A percentile compares a stretch with the other conserved stretches of the same genome.
These are phyloP conservation scores for Cercospora brassicicola DNA, from an alignment of 2,329 filamentous ascomycete species.

Conservation along the genomic window DNA sequence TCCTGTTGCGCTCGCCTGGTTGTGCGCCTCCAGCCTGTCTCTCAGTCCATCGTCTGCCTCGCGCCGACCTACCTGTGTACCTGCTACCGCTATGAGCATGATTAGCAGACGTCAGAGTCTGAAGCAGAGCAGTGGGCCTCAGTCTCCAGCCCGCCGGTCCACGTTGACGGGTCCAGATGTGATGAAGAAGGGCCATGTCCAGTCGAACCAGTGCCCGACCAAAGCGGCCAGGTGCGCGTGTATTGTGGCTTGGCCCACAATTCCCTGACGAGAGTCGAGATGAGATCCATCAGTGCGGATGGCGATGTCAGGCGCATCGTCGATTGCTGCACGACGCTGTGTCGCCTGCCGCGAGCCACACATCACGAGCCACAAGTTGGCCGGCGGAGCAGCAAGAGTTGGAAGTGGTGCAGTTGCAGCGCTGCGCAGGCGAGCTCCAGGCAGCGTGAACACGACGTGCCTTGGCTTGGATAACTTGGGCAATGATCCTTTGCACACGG, in stretches of 20 bases:
- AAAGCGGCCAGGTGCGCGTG: not conserved
- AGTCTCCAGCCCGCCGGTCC: too few species aligned
- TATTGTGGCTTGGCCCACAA: not conserved
- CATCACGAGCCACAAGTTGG: not conserved
- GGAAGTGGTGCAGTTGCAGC: not conserved
- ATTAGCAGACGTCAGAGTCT: too few species aligned
- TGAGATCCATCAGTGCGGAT: not conserved
- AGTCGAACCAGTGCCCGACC: not conserved
- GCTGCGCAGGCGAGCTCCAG: too few species aligned
- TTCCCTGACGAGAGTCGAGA: not conserved
- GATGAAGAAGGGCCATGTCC: too few species aligned
- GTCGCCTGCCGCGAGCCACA: not conserved
- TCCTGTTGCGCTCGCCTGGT: not conserved
- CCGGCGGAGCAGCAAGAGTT: not conserved
- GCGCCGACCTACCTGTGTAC: too few species aligned
- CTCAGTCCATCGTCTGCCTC: too few species aligned
- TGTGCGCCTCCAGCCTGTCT: not conserved
- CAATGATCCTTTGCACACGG: not conserved
- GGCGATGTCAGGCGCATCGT: slow-evolving; percentile 13
- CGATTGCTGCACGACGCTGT: slow-evolving; percentile 5
- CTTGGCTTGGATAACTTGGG: not conserved
- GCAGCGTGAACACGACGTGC: not conserved
- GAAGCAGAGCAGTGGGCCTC: too few species aligned
- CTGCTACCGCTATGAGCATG: not conserved
- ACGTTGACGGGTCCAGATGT: too few species aligned